Conservation (phyloP, 192 early-diverging fungal species). For the Gigaspora rosea region DNA sequence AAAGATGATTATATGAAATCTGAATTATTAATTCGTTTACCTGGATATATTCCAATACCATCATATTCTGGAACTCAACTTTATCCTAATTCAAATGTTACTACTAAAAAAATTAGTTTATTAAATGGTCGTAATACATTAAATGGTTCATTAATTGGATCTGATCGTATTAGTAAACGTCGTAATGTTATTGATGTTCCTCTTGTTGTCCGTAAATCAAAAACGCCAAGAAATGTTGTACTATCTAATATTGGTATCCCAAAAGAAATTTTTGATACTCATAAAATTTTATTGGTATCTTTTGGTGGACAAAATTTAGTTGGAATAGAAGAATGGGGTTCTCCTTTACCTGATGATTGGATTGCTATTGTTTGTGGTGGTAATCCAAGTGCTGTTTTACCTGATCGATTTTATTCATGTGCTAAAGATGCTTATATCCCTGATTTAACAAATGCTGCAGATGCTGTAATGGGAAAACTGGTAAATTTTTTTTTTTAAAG, state of each 20-base stretch:
- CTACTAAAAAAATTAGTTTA: conserved; percentile 5
- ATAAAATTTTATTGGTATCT: conserved; percentile 53
- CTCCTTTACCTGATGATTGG: conserved; percentile 56
- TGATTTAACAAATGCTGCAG: conserved; percentile 59
- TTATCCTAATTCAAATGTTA: conserved; percentile 18
- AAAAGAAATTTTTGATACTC: conserved; percentile 42
- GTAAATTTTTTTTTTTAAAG: conserved; percentile 27
- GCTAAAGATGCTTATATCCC: conserved; percentile 61
- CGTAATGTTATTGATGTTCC: conserved; percentile 57
- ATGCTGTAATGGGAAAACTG: conserved; percentile 63
- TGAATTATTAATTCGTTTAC: conserved; percentile 51
- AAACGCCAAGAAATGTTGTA: conserved; percentile 47
- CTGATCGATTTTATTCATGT: conserved; percentile 50
- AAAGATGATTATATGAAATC: conserved; percentile 56
- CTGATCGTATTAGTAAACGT: conserved; percentile 1
- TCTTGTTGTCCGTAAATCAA: conserved; percentile 54
- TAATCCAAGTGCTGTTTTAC: conserved; percentile 35
- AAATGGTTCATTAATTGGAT: too few species aligned
- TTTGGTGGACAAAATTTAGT: conserved; percentile 58
- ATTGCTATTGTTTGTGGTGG: conserved; percentile 63
- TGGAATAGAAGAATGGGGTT: conserved; percentile 46
- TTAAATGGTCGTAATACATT: neutral
- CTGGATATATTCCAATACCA: conserved; percentile 60
- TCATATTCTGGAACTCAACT: conserved; percentile 49
- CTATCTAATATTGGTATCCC: conserved; percentile 50